Conservation (phyloP, 345 rosid species). For the Turritis glabra region DNA sequence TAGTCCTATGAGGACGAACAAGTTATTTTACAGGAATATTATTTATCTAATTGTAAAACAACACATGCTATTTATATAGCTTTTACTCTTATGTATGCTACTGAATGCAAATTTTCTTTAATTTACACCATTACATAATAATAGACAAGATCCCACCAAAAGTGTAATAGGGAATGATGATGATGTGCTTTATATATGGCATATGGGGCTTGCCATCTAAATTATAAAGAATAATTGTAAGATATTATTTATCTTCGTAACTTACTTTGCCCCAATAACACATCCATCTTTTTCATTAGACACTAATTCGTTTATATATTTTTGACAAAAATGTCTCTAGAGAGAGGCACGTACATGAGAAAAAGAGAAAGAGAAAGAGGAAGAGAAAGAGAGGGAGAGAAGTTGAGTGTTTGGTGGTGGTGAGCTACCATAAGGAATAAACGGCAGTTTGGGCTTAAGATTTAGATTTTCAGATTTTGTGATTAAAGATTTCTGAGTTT, state of each 20-base stretch:
- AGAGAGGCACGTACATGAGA: background rate
- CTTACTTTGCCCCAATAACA: background rate
- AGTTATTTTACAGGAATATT: background rate
- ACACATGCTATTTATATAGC: background rate
- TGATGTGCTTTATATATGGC: conserved; percentile 23
- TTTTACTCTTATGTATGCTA: background rate
- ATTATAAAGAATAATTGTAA: background rate
- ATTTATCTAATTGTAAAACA: background rate
- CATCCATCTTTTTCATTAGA: background rate
- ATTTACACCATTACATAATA: background rate
- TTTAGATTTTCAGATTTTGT: background rate
- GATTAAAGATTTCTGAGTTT: background rate
- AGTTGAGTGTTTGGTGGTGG: background rate
- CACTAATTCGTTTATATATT: background rate
- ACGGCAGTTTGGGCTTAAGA: background rate
- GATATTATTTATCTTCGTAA: background rate
- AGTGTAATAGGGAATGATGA: conserved; percentile 22
- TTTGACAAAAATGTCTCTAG: background rate
- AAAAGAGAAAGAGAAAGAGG: background rate
- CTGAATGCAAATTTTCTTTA: background rate
- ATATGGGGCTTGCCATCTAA: conserved; percentile 18
- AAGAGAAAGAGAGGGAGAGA: background rate
- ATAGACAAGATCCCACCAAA: conserved; percentile 37
- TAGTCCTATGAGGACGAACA: background rate
- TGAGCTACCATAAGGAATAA: background rate